Base-by-base conservation (phyloP, 257 asterid genomes). In the Solanum virginianum region DNA sequence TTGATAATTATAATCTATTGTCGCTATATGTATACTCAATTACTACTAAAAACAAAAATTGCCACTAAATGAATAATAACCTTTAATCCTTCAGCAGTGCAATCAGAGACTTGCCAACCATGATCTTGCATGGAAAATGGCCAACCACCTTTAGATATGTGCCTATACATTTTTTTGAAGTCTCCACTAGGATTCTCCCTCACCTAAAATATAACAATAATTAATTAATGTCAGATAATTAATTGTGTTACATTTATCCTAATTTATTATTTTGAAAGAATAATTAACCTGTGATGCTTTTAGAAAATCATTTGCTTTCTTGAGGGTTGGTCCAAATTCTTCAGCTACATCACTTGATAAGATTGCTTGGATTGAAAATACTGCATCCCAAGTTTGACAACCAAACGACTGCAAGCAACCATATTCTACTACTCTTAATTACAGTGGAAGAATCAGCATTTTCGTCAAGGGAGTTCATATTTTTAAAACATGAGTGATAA, bases 61-160 rank as follows among this genome's bases (percentile, higher is more conserved):
- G 36, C 36, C 36, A 32, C 36, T 32, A 32, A 32, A 32, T 39
- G 20, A n/a, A 3, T 13, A 59, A 63, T n/a, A 51, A 89, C 94
- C 85, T 89, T 91, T 20, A 92, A 87, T 24, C 92, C 96, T 82
- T 91, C 96, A 12, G 90, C 83, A 8, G 94, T 91, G 86, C 94
- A 90, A 18, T 92, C 96, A 1, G 93, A 90, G 68, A 89, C 92
- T 86, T 90, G 92, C 94, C 92, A 89, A 20, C 96, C 94, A 66
- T 92, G 94, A 84, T 92, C 95, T 86, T 87, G 94, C 63, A 84
- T 88, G 4, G 93, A 84, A 70, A 92, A 92, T 29, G 96, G 88
- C 94, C 96, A 92, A 0, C 85, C 43, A 7, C 96, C 96, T 89
- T 90, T 92, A 53, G 89, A 87, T 5, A 65, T 84, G 85, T 92